phyloP scores from a whole-genome alignment of 228 moss, liverwort and hornwort species.

The Sphagnum fallax region DNA sequence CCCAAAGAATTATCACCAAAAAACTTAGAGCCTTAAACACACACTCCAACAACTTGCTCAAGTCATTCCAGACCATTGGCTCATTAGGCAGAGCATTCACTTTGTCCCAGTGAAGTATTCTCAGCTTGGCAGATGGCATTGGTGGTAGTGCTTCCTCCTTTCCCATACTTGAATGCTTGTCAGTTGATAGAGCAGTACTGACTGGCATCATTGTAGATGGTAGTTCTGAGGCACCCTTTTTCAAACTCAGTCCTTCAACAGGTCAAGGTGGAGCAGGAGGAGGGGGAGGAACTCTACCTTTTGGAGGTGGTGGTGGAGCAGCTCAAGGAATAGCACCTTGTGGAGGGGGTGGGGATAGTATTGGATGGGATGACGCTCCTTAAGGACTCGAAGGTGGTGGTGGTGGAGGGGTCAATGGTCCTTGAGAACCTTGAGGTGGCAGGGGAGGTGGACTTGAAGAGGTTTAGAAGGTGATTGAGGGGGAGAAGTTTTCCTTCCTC shows the following conservation, averaged over 20 bases:
- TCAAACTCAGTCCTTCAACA: too few species aligned
- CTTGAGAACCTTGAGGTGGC: conserved; percentile 5
- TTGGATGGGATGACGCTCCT: conserved; percentile 19
- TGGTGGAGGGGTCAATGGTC: conserved; percentile 7
- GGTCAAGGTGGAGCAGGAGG: too few species aligned
- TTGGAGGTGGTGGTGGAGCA: conserved; percentile 20
- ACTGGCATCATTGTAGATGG: conserved; percentile 1
- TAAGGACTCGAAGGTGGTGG: conserved; percentile 13
- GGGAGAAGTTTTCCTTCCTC: too few species aligned
- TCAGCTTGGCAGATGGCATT: conserved; percentile 44
- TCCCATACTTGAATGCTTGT: too few species aligned
- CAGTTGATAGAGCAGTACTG: background rate
- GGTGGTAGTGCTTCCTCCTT: conserved; percentile 12
- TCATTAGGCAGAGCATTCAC: conserved; percentile 65
- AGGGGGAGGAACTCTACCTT: background rate
- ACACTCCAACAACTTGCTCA: conserved; percentile 87
- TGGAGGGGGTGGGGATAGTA: conserved; percentile 3
- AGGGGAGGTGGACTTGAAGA: conserved; percentile 8
- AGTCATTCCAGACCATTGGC: conserved; percentile 85
- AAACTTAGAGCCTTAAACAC: conserved; percentile 8
- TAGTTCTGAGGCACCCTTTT: conserved; percentile 9
- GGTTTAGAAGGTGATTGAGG: conserved; percentile 6
- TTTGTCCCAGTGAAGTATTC: conserved; percentile 93
- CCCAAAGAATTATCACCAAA: conserved; percentile 13
- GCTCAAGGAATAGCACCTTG: conserved; percentile 7